These are phyloP conservation scores for Neurospora sp. DNA, from an alignment of 495 filamentous ascomycete species.

Conservation along the genomic window DNA sequence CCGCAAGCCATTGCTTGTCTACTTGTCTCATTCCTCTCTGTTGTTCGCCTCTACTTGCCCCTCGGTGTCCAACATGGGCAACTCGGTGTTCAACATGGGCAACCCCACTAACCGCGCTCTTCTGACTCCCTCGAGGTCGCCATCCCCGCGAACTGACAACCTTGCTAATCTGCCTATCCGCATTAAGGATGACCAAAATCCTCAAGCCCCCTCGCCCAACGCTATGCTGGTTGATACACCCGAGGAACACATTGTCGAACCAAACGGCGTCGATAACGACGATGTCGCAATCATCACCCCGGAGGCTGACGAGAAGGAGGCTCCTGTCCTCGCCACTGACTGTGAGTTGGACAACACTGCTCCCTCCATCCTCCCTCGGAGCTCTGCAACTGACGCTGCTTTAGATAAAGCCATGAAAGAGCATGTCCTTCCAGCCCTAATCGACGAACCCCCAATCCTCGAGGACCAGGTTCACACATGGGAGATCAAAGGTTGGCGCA, in stretches of 20 bases:
- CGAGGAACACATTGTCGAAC: conserved; percentile 52
- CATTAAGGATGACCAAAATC: conserved; percentile 27
- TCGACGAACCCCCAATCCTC: conserved; percentile 58
- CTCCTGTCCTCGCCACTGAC: conserved; percentile 49
- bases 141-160: conserved; percentile 11
- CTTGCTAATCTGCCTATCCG: conserved; percentile 20
- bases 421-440: conserved; percentile 49
- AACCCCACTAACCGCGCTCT: background rate
- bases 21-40: background rate
- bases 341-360: conserved; percentile 39
- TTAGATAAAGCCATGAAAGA: conserved; percentile 79
- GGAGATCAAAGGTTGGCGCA: conserved; percentile 75
- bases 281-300: conserved; percentile 79
- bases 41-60: background rate
- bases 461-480: conserved; percentile 75
- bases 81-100: background rate
- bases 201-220: conserved; percentile 29
- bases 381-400: conserved; percentile 14
- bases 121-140: background rate
- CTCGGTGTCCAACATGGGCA: background rate
- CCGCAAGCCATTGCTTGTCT: background rate
- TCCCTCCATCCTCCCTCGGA: background rate
- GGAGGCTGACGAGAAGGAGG: conserved; percentile 33
- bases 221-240: conserved; percentile 67
- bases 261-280: conserved; percentile 61